phyloP scores from a whole-genome alignment of 495 filamentous ascomycete genomes.

The Bacidia rubella region DNA sequence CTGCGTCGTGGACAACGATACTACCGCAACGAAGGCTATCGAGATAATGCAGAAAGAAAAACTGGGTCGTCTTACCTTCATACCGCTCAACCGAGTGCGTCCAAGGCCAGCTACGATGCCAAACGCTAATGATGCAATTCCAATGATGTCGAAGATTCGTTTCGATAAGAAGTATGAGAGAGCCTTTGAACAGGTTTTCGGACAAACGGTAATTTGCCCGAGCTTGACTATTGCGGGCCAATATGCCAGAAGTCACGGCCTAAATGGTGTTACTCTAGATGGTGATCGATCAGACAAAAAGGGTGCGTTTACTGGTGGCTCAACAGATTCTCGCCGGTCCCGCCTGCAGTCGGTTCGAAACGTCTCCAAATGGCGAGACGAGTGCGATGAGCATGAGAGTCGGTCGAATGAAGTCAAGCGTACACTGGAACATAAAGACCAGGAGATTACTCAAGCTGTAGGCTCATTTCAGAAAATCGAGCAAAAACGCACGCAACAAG shows the following conservation, averaged over 20 bases:
- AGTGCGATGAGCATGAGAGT: slow-evolving; percentile 51
- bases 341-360: slow-evolving; percentile 70
- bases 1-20: slow-evolving; percentile 87
- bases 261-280: slow-evolving; percentile 86
- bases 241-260: slow-evolving; percentile 78
- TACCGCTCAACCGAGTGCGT: slow-evolving; percentile 74
- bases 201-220: slow-evolving; percentile 87
- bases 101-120: slow-evolving; percentile 60
- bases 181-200: slow-evolving; percentile 88
- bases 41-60: slow-evolving; percentile 66
- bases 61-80: slow-evolving; percentile 84
- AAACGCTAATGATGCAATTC: slow-evolving; percentile 70
- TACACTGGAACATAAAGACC: slow-evolving; percentile 63
- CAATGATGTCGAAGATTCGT: slow-evolving; percentile 73
- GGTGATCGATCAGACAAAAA: slow-evolving; percentile 89
- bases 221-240: slow-evolving; percentile 73
- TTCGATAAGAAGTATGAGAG: slow-evolving; percentile 65
- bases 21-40: slow-evolving; percentile 68
- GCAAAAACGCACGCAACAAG: slow-evolving; percentile 61
- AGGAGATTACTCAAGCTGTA: slow-evolving; percentile 70
- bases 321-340: slow-evolving; percentile 68
- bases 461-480: slow-evolving; percentile 73
- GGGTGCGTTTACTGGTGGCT: slow-evolving; percentile 89
- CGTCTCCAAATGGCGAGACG: slow-evolving; percentile 59
- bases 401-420: slow-evolving; percentile 44